These are phyloP conservation scores for Pseudogymnoascus sp. DNA, from an alignment of 2,329 filamentous ascomycete genomes.

Conservation along the genomic window DNA sequence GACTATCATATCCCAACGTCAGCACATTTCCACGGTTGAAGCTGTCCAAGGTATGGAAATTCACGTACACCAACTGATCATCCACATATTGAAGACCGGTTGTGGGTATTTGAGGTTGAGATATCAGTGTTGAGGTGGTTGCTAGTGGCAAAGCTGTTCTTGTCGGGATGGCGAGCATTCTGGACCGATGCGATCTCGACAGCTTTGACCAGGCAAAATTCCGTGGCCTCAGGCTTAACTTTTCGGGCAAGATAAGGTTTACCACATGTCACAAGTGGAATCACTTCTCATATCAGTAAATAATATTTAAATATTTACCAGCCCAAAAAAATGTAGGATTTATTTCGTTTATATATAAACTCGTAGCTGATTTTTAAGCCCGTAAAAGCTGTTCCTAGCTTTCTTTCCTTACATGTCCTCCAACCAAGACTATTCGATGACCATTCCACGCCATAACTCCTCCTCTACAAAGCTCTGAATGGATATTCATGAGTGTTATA, in stretches of 20 bases:
- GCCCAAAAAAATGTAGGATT: neutral
- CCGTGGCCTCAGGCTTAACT: conserved; percentile 1
- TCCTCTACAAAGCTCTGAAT: neutral
- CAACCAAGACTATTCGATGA: neutral
- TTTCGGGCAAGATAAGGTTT: neutral
- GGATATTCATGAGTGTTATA: neutral
- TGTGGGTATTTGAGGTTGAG: conserved; percentile 7
- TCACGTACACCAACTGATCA: conserved; percentile 86
- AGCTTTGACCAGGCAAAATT: conserved; percentile 1
- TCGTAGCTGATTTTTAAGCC: neutral
- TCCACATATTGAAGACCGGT: conserved; percentile 58
- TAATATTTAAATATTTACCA: neutral
- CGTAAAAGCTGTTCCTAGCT: neutral
- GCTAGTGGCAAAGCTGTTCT: conserved; percentile 7
- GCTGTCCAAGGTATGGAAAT: neutral
- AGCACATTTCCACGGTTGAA: conserved; percentile 17
- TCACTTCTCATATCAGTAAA: neutral
- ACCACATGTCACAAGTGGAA: neutral
- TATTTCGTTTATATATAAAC: neutral
- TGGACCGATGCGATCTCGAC: conserved; percentile 1
- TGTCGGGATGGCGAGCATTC: neutral
- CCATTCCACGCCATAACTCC: neutral
- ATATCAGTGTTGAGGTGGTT: conserved; percentile 1
- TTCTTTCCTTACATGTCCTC: neutral
- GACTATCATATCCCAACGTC: conserved; percentile 43